phyloP scores from a whole-genome alignment of 805 yeast genomes.

The Peterozyma xylosa region DNA sequence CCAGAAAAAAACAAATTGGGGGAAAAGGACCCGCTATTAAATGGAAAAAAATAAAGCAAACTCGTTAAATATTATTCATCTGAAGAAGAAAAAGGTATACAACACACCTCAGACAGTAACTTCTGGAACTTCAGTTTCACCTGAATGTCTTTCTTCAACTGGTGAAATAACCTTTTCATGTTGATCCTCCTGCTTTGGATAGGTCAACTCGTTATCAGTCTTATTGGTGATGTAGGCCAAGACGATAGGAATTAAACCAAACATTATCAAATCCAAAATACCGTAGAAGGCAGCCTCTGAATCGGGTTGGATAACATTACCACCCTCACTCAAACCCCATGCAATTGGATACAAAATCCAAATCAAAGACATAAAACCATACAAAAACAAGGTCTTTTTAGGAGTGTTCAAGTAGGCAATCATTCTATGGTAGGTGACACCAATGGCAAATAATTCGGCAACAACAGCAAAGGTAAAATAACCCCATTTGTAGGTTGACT shows the following conservation, averaged over 20 bases:
- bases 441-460: slow-evolving; percentile 32
- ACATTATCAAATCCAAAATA: slow-evolving; percentile 41
- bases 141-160: slow-evolving; percentile 5
- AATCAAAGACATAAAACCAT: slow-evolving; percentile 22
- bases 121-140: slow-evolving; percentile 8
- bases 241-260: slow-evolving; percentile 18
- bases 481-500: slow-evolving; percentile 61
- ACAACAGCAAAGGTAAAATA: slow-evolving; percentile 48
- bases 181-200: slow-evolving; percentile 3
- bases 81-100: too few species aligned
- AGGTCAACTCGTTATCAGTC: slow-evolving; percentile 8
- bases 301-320: slow-evolving; percentile 52
- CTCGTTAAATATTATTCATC: too few species aligned
- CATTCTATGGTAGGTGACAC: slow-evolving; percentile 9
- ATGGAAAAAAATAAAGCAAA: too few species aligned
- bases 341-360: slow-evolving; percentile 43
- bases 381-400: slow-evolving; percentile 5
- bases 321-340: slow-evolving; percentile 58
- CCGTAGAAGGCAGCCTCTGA: slow-evolving; percentile 55
- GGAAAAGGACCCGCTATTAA: too few species aligned
- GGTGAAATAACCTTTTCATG: not conserved
- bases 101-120: too few species aligned
- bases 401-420: slow-evolving; percentile 1
- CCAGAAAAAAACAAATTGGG: too few species aligned
- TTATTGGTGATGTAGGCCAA: slow-evolving; percentile 10